phyloP scores from a whole-genome alignment of 2,329 filamentous ascomycete genomes.

The Dactylellina drechsleri region DNA sequence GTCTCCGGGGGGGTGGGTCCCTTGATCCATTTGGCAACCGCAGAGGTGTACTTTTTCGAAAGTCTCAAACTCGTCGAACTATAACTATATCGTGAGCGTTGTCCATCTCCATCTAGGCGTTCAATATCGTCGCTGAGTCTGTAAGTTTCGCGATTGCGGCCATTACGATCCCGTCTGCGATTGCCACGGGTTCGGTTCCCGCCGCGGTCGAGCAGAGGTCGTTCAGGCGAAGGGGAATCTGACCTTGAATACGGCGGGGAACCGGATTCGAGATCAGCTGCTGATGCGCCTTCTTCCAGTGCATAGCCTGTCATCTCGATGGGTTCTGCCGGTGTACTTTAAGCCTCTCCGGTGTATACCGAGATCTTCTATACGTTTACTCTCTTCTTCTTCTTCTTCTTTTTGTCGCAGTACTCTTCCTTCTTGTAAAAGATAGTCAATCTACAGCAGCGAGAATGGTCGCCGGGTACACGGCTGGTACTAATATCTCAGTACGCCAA shows the following conservation, averaged over 20 bases:
- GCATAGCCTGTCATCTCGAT: slow-evolving; percentile 54
- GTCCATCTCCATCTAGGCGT: slow-evolving; percentile 46
- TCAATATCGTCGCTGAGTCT: slow-evolving; percentile 51
- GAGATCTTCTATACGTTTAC: slow-evolving; percentile 6
- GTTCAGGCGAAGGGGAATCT: slow-evolving; percentile 54
- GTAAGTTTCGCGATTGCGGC: slow-evolving; percentile 17
- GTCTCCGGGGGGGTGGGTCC: slow-evolving; percentile 69
- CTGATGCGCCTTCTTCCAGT: slow-evolving; percentile 48
- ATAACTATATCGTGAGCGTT: slow-evolving; percentile 44
- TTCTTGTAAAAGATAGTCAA: slow-evolving; percentile 2
- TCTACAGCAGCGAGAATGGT: slow-evolving; percentile 14
- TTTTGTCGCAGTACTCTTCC: background rate
- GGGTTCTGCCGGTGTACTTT: slow-evolving; percentile 42
- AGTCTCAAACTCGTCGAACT: slow-evolving; percentile 41
- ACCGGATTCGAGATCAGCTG: slow-evolving; percentile 55
- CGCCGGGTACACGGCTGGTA: slow-evolving; percentile 18
- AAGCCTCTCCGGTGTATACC: slow-evolving; percentile 12
- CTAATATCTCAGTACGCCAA: slow-evolving; percentile 5
- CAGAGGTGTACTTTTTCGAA: slow-evolving; percentile 38
- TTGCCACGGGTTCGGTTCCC: slow-evolving; percentile 7
- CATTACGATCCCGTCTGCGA: slow-evolving; percentile 28
- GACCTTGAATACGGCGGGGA: slow-evolving; percentile 54
- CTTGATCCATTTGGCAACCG: slow-evolving; percentile 56
- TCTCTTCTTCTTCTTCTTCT: slow-evolving; percentile 4
- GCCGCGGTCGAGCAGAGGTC: slow-evolving; percentile 44